Evolutionary conservation across 1,139 yeast species (phyloP), one percentile per base, ranked within the genome.

Genomic region (Cylindricascospora bacillispora): DNA sequence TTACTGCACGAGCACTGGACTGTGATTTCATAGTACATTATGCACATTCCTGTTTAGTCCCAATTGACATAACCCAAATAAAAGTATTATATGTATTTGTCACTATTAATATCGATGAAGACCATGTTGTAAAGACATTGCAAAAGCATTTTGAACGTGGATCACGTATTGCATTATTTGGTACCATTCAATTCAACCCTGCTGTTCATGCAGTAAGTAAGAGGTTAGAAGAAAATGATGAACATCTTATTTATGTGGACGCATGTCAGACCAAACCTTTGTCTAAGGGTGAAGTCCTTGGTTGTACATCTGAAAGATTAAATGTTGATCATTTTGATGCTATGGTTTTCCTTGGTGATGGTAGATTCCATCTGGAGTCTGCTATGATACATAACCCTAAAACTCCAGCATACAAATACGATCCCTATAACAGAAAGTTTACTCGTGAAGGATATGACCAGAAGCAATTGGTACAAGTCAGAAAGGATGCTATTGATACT

Each of bases 311-410:
- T 0, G 93, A 94, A 13, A 60, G 82, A 37, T 58, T 89, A 25
- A 74, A 75, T 40, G 62, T 65, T 22, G 61, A 63, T 3, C 76
- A 71, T 25, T 67, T 70, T 27, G 73, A 73, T 43, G 93, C 89
- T 1, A 82, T 86, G 73, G 67, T 89, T 3, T 89, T 89, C 48
- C 66, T 89, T 18, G 99, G 99, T 20, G 99, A 89, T 54, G 99
- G 99, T 7, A 61, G 98, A 33, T 89, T 89, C 58, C 99, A 89
- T 56, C 61, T 89, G 28, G 99, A 89, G 53, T 75, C 93, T 33
- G 85, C 95, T 5, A 86, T 89, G 98, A 89, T 89, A 37, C 97
- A 86, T 54, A 89, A 89, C 52, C 98, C 99, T 0, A 73, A 72
- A 10, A 69, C 86, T 10, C 93, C 93, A 0, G 97, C 98, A 0